Percentiles rank a stretch among this genome's conserved stretches.
Conservation (phyloP, 1,139 yeast genomes). For the Spathaspora sp. region DNA sequence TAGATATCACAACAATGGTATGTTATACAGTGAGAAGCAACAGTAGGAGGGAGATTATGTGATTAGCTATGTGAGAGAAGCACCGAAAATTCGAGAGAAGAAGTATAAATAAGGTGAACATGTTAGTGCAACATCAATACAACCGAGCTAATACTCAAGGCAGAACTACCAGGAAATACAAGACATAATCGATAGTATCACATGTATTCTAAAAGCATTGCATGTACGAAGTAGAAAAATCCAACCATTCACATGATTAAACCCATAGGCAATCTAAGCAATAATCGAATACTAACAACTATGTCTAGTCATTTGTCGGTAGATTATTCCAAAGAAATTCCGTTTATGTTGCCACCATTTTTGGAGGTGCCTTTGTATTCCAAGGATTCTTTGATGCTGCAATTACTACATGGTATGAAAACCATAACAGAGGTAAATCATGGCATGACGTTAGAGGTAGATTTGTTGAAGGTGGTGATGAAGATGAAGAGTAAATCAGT, state of each 20-base stretch:
- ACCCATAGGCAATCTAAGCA: no score
- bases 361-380: slow-evolving; percentile 86
- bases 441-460: slow-evolving; percentile 90
- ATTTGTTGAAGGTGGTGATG: slow-evolving; percentile 58
- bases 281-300: background rate
- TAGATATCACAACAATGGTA: slow-evolving; percentile 3
- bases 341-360: slow-evolving; percentile 79
- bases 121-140: no score
- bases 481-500: slow-evolving; percentile 40
- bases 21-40: background rate
- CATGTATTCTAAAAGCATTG: no score
- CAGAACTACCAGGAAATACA: no score
- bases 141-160: no score
- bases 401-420: slow-evolving; percentile 80
- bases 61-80: background rate
- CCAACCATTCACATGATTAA: no score
- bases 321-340: slow-evolving; percentile 91
- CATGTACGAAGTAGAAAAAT: no score
- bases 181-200: no score
- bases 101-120: no score
- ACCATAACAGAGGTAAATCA: slow-evolving; percentile 91
- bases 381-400: slow-evolving; percentile 81
- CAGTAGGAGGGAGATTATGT: background rate
- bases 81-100: background rate
- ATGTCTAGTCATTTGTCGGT: slow-evolving; percentile 21